phyloP scores from a whole-genome alignment of 106 monocot species.

The Agapanthus africanus region DNA sequence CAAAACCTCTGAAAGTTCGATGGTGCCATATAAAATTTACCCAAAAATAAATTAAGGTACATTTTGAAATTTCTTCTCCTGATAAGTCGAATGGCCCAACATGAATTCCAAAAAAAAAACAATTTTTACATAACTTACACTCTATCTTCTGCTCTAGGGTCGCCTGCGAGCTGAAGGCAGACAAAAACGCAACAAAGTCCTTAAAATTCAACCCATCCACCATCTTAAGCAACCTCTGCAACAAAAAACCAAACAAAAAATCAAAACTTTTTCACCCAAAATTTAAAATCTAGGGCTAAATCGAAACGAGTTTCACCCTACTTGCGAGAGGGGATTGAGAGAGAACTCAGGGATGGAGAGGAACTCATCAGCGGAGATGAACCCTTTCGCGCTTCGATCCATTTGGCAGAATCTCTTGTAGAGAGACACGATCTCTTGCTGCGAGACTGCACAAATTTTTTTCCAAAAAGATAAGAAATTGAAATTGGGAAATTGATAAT shows the following conservation, averaged over 20 bases:
- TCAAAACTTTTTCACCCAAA: no score
- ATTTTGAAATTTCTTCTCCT: no score
- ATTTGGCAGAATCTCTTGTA: conserved; percentile 83
- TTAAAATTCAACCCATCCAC: conserved; percentile 90
- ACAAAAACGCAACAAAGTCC: conserved; percentile 81
- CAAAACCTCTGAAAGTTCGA: no score
- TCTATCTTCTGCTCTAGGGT: conserved; percentile 58
- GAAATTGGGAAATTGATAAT: background rate
- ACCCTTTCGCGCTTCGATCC: conserved; percentile 59
- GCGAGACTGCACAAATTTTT: conserved; percentile 47
- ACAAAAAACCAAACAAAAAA: conserved; percentile 5
- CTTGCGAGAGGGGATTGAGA: conserved; percentile 80
- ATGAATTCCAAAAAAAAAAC: no score
- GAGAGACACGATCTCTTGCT: conserved; percentile 80
- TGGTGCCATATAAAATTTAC: no score
- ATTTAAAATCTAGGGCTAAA: no score
- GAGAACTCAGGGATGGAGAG: conserved; percentile 83
- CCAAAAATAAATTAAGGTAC: no score
- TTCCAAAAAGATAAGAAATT: background rate
- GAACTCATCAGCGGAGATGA: conserved; percentile 82
- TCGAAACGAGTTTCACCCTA: background rate
- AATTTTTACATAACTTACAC: no score
- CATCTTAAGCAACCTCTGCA: conserved; percentile 70
- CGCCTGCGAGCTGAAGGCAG: conserved; percentile 63
- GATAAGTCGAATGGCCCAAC: no score